Evolutionary conservation across 352 stramenopile genomes (phyloP), one percentile per base, ranked within the genome.

Genomic region (Phytophthora citrophthora): DNA sequence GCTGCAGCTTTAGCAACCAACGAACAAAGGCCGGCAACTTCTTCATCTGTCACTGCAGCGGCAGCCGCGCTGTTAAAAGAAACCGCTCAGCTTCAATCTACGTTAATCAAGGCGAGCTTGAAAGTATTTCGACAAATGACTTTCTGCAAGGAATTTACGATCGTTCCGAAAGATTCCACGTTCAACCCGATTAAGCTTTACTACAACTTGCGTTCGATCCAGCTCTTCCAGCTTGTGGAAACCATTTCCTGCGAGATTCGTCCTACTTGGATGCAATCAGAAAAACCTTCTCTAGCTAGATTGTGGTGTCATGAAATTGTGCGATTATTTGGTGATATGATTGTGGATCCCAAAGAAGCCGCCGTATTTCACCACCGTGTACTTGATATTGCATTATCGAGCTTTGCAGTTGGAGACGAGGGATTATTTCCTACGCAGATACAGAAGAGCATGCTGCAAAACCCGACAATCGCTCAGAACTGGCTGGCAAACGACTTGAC

Each of bases 261-360:
- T 7, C 56, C 74, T n/a, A 52, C 64, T 2, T 27, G 83, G 5
- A 53, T 69, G 1, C 38, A 81, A 3, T 56, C 67, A 1, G 83
- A 91, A 13, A 92, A 91, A 48, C 56, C 76, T 0, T 32, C 61
- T 3, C 38, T 92, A 1, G 77, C 81, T 47, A 79, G 86, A 12
- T 64, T 91, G 8, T 94, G 86, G 86, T 90, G 83, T 53, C 86
- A 94, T 48, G 86, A 94, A 63, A 79, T 66, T 9, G 62, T 75
- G 3, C 77, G 86, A 1, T 58, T 84, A 1, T 76, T 90, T 15
- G 70, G 76, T 10, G 86, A 94, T 51, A 68, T 77, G 6, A 60
- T 91, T 16, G 58, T 67, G 13, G 76, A 86, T 7, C 11, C 49
- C 0, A 47, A 38, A 5, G 85, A 92, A n/a, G 52, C 38, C 0